phyloP scores from a whole-genome alignment of 148 eudicot genomes.

The Chenopodium album region DNA sequence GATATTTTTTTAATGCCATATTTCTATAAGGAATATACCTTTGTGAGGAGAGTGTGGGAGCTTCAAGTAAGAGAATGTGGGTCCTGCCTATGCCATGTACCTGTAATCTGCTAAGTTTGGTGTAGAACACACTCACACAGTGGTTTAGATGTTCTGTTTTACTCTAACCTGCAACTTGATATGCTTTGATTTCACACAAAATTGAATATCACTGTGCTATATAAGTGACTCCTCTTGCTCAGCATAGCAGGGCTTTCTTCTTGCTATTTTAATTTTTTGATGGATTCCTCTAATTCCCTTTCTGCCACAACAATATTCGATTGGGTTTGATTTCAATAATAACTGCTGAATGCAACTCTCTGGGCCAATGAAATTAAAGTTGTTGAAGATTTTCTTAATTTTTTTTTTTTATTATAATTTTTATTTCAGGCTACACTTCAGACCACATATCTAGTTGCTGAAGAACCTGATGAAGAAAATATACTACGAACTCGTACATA shows the following conservation, averaged over 20 bases:
- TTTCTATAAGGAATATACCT: too few relatives aligned
- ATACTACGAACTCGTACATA: slow-evolving; percentile 91
- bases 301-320: background rate
- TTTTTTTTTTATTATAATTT: background rate
- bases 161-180: background rate
- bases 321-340: background rate
- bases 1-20: too few relatives aligned
- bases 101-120: background rate
- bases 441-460: slow-evolving; percentile 78
- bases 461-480: slow-evolving; percentile 97
- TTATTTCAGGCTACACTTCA: slow-evolving; percentile 74
- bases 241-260: background rate
- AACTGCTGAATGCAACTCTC: background rate
- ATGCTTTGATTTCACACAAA: too few relatives aligned
- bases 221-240: too few relatives aligned
- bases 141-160: background rate
- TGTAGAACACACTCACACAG: too few relatives aligned
- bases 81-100: too few relatives aligned
- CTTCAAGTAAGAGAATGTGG: too few relatives aligned
- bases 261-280: background rate
- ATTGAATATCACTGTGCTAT: too few relatives aligned
- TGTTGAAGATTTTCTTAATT: background rate
- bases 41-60: too few relatives aligned
- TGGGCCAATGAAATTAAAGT: background rate
- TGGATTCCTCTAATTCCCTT: background rate